Percentiles rank a stretch among this genome's conserved stretches.
Evolutionary conservation across 1,284 basidiomycete genomes (phyloP).

Genomic region (Fomitopsis betulina): DNA sequence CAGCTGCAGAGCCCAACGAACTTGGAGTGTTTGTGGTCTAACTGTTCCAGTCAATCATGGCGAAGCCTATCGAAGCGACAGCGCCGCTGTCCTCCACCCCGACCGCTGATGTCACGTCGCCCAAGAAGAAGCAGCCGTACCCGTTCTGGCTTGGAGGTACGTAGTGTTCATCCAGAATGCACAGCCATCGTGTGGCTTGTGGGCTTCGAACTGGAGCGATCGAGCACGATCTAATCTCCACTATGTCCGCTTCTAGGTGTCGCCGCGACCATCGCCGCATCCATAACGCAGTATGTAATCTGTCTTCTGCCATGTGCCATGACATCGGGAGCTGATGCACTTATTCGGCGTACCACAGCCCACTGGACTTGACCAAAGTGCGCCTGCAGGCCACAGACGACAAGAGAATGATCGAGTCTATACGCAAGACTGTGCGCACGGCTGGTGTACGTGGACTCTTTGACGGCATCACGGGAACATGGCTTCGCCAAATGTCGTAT

Average conservation of each 20-base stretch:
- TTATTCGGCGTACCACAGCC: constrained; percentile 32
- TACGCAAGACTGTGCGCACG: constrained; percentile 73
- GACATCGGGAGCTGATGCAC: neutral
- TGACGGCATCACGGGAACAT: constrained; percentile 86
- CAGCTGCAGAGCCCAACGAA: neutral
- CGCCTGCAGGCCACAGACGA: constrained; percentile 84
- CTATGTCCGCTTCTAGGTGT: constrained; percentile 41
- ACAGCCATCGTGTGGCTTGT: neutral
- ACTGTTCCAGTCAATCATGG: constrained; percentile 2
- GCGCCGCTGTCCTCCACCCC: constrained; percentile 1
- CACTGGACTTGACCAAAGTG: constrained; percentile 86
- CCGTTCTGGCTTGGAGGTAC: constrained; percentile 80
- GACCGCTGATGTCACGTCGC: constrained; percentile 7
- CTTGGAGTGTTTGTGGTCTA: neutral
- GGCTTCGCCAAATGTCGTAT: constrained; percentile 92
- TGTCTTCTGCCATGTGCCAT: constrained; percentile 1
- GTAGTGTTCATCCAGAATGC: constrained; percentile 16
- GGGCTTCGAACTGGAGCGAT: neutral
- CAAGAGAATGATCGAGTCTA: constrained; percentile 78
- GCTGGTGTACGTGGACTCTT: constrained; percentile 73
- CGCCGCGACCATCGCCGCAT: constrained; percentile 77
- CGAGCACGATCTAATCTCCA: constrained; percentile 6
- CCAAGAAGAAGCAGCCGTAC: constrained; percentile 60
- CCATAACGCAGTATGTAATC: constrained; percentile 67
- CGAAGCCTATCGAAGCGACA: constrained; percentile 5